A percentile compares a stretch with the other conserved stretches of the same genome.
These are phyloP conservation scores for Brassica incana DNA, from an alignment of 345 rosid species.

Conservation along the genomic window DNA sequence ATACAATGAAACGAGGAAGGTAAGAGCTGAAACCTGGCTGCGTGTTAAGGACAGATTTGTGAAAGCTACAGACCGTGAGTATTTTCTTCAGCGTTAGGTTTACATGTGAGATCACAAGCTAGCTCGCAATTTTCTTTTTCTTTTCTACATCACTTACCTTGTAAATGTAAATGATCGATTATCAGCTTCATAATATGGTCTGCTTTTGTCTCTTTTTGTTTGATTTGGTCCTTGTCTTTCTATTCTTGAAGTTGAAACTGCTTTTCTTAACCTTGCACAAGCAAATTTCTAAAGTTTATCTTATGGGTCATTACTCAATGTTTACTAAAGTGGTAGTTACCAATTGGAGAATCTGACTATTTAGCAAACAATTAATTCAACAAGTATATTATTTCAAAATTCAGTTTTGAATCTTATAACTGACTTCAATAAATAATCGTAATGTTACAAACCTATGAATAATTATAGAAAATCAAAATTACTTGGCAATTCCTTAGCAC, in stretches of 20 bases:
- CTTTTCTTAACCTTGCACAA: background rate
- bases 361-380: background rate
- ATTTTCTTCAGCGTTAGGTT: background rate
- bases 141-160: background rate
- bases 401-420: background rate
- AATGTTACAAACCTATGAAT: background rate
- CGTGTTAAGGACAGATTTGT: background rate
- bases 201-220: background rate
- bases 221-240: background rate
- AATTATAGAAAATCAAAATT: background rate
- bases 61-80: too few relatives aligned
- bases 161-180: background rate
- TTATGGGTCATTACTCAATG: too few relatives aligned
- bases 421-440: background rate
- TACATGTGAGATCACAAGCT: background rate
- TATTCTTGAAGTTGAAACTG: background rate
- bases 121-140: background rate
- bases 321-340: background rate
- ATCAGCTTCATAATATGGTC: background rate
- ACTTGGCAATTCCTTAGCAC: conserved; percentile 10
- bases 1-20: background rate
- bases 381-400: background rate
- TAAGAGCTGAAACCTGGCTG: background rate
- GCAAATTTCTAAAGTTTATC: too few relatives aligned
- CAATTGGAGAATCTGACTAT: background rate